A percentile compares a stretch with the other conserved stretches of the same genome.
phyloP scores from a whole-genome alignment of 306 rosid genomes.

The Delonix regia region DNA sequence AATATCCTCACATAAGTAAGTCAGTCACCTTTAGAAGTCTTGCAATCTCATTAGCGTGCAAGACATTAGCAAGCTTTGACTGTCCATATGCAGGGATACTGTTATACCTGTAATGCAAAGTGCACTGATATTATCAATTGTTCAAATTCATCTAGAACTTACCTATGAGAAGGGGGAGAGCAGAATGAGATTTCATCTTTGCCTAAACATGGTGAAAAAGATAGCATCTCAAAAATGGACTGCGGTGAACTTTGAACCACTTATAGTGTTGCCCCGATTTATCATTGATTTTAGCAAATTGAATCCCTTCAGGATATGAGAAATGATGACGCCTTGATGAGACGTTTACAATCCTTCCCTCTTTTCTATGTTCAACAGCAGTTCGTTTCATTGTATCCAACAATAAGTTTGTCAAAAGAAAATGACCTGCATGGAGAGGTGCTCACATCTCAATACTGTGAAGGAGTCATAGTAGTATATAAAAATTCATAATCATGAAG shows the following conservation, averaged over 20 bases:
- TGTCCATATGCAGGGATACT: slow-evolving; percentile 67
- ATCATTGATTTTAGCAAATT: slow-evolving; percentile 58
- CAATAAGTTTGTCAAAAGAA: slow-evolving; percentile 72
- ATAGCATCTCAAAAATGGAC: not conserved
- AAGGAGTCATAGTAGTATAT: not conserved
- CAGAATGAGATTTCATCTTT: not conserved
- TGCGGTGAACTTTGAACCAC: not conserved
- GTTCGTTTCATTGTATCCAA: slow-evolving; percentile 67
- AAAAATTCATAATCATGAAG: not conserved
- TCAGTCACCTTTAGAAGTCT: slow-evolving; percentile 57
- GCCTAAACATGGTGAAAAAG: not conserved
- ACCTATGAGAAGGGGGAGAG: not conserved
- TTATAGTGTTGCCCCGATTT: slow-evolving; percentile 53
- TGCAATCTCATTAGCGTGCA: slow-evolving; percentile 77
- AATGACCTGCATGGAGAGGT: slow-evolving; percentile 63
- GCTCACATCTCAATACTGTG: slow-evolving; percentile 29
- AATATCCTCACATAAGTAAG: slow-evolving; percentile 25
- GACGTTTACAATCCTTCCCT: slow-evolving; percentile 75
- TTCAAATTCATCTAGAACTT: not conserved
- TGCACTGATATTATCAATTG: slow-evolving; percentile 21
- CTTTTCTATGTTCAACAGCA: slow-evolving; percentile 51
- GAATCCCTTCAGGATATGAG: slow-evolving; percentile 73
- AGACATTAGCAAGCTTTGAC: slow-evolving; percentile 71
- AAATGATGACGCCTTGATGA: slow-evolving; percentile 67
- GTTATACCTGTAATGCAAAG: slow-evolving; percentile 54